Evolutionary conservation across 306 rosid species (phyloP).

Genomic region (Dryas drummondii): DNA sequence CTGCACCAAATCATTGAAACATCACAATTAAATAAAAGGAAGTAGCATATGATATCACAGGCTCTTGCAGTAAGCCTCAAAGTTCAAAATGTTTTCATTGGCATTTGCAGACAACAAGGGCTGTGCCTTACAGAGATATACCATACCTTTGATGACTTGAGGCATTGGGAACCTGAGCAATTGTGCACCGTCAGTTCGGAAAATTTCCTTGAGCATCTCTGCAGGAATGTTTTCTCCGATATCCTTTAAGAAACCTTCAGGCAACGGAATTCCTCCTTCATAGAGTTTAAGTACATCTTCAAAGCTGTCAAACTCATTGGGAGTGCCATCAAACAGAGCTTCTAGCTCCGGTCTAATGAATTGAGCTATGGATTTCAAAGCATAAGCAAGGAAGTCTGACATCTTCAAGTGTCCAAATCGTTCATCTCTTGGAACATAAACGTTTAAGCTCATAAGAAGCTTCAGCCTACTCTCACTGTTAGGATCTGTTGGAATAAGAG

Average conservation of each 20-base stretch:
- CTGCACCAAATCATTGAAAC: constrained; percentile 28
- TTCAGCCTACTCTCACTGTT: constrained; percentile 56
- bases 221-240: constrained; percentile 46
- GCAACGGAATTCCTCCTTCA: constrained; percentile 69
- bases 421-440: constrained; percentile 87
- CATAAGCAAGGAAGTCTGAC: constrained; percentile 74
- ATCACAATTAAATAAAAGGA: neutral
- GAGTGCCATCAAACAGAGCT: constrained; percentile 50
- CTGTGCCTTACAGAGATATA: neutral
- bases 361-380: constrained; percentile 58
- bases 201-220: constrained; percentile 61
- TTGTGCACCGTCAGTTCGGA: constrained; percentile 55
- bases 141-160: constrained; percentile 72
- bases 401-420: constrained; percentile 79
- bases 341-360: constrained; percentile 57
- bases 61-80: neutral
- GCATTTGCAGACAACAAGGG: too few relatives aligned
- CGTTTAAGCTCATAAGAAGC: constrained; percentile 43
- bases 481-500: constrained; percentile 44
- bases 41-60: neutral
- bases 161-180: constrained; percentile 61
- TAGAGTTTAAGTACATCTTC: constrained; percentile 60
- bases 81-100: neutral
- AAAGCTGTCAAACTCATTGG: constrained; percentile 69
- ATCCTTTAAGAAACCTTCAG: constrained; percentile 36